Evolutionary conservation across 2,329 filamentous ascomycete genomes (phyloP), one percentile per base, ranked within the genome.

Genomic region (Aureobasidium sp.): DNA sequence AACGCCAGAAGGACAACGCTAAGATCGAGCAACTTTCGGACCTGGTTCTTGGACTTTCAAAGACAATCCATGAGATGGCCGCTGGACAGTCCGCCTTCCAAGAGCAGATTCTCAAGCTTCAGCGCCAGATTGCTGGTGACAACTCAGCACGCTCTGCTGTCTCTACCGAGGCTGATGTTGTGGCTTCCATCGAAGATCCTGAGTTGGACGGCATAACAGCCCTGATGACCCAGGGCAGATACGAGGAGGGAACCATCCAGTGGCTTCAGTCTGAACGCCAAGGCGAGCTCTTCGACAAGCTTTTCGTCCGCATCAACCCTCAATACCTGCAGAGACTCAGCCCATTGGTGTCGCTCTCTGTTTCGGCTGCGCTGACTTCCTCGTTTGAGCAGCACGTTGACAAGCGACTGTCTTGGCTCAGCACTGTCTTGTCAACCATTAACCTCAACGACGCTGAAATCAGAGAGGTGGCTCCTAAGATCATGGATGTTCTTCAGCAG

Each of bases 21-120:
- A 91, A 91, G 80, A 87, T 92, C 63, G 84, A 89, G 60, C 84
- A 89, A 69, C 80, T 93, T n/a, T 81, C 86, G 8, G 80, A 82
- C 15, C 81, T 89, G 34, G 85, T 90, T 5, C 82, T 82, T 36
- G 82, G 84, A 27, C 79, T 92, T 62, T 83, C 86, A 2, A 84
- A 87, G 65, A 89, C 86, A 48, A 81, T 93, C 27, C 83, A 85
- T 42, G 82, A 82, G 13, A 86, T 93, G 86, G 86, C 86, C 5
- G 76, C 83, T 5, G 82, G 83, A 1, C 89, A 92, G 74, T 76
- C 82, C 4, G 82, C 88, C 61, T 85, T 91, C 66, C 88, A 91
- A 72, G 82, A 82, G 37, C 75, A 80, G 67, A 70, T 80, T 10
- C 65, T 72, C 20, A 76, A 76, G 68, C 67, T 79, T 44, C 77